Conservation (phyloP, 805 yeast species). For the Teunomyces pallodes region DNA sequence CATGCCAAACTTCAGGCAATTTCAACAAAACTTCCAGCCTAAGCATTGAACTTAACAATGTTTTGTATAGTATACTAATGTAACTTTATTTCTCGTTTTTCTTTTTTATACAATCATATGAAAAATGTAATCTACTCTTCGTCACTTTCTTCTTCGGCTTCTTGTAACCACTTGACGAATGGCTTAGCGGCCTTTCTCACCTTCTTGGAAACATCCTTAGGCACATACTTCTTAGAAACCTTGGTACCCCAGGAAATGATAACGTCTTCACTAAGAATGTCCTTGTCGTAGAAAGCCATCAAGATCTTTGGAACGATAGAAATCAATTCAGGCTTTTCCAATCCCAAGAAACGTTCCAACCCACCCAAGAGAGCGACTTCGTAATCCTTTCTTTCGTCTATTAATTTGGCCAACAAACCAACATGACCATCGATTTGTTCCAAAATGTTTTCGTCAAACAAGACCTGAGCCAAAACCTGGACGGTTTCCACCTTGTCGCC, state of each 20-base stretch:
- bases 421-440: constrained; percentile 72
- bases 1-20: constrained; percentile 14
- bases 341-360: constrained; percentile 86
- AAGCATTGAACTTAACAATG: constrained; percentile 1
- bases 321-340: constrained; percentile 68
- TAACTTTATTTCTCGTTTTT: not conserved
- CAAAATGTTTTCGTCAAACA: constrained; percentile 76
- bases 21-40: constrained; percentile 2
- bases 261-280: constrained; percentile 79
- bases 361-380: constrained; percentile 95
- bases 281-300: constrained; percentile 77
- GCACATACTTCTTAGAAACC: constrained; percentile 89
- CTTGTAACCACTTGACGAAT: constrained; percentile 89
- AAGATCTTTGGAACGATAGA: constrained; percentile 77
- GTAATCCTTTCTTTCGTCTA: constrained; percentile 57
- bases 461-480: constrained; percentile 87
- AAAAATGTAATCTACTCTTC: constrained; percentile 45
- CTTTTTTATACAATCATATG: not conserved
- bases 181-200: constrained; percentile 96
- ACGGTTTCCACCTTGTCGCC: constrained; percentile 70
- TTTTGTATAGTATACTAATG: constrained; percentile 1
- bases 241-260: constrained; percentile 83
- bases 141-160: constrained; percentile 82
- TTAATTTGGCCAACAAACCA: constrained; percentile 78
- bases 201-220: constrained; percentile 87